Evolutionary conservation across 2,329 filamentous ascomycete species (phyloP).

Genomic region (Fusarium sp.): DNA sequence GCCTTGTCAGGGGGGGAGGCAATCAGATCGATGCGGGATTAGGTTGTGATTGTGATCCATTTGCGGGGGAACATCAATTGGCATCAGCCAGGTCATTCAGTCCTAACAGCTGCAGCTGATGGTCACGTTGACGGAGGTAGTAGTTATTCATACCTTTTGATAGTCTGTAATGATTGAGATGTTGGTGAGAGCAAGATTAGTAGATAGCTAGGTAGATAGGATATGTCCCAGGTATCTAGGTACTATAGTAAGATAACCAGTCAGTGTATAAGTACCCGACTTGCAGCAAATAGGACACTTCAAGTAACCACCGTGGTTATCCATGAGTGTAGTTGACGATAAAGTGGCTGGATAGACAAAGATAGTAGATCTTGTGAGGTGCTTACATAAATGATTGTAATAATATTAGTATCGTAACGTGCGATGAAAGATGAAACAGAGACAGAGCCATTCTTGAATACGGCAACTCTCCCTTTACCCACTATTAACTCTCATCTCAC

Average conservation of each 20-base stretch:
- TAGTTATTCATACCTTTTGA: constrained; percentile 11
- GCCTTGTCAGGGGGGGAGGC: constrained; percentile 13
- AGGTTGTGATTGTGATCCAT: not conserved
- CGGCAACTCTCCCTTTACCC: constrained; percentile 17
- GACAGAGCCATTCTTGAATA: not conserved
- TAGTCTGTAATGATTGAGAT: constrained; percentile 7
- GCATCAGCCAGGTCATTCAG: constrained; percentile 20
- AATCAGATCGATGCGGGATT: constrained; percentile 8
- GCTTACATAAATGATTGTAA: too few relatives aligned
- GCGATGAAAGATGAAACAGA: constrained; percentile 1
- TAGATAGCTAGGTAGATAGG: too few relatives aligned
- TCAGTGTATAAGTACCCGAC: not conserved
- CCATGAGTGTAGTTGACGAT: not conserved
- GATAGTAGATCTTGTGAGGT: too few relatives aligned
- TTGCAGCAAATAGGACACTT: not conserved
- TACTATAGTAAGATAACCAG: not conserved
- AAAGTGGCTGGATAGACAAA: not conserved
- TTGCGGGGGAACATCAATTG: constrained; percentile 24
- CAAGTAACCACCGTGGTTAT: not conserved
- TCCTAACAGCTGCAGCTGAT: constrained; percentile 3
- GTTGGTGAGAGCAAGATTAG: not conserved
- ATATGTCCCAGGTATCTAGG: not conserved
- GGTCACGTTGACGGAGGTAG: constrained; percentile 26
- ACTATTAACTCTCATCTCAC: constrained; percentile 6
- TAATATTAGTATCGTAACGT: not conserved